A percentile compares a stretch with the other conserved stretches of the same genome.
Conservation (phyloP, 257 asterid genomes). For the Capsicum chinense region DNA sequence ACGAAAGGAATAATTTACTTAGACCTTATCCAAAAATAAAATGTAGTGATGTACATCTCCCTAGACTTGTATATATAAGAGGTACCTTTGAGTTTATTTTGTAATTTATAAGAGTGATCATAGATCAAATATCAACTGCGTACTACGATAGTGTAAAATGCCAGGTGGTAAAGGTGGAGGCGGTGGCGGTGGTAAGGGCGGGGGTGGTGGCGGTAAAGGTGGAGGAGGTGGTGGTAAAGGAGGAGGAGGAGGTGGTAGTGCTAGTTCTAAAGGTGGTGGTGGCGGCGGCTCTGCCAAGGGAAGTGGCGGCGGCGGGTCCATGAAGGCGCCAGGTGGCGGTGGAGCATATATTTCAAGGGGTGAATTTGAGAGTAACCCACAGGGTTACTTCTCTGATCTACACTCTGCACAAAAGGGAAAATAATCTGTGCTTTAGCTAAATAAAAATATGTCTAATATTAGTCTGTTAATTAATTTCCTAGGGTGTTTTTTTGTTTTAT, state of each 20-base stretch:
- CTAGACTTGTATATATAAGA: not conserved
- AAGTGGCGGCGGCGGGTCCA: not conserved
- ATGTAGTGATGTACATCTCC: not conserved
- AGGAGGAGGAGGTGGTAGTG: not conserved
- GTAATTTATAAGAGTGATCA: not conserved
- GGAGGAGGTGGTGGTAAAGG: not conserved
- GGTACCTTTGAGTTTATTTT: not conserved
- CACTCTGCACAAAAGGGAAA: not conserved
- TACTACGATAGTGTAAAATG: not conserved
- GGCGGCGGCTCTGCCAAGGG: not conserved
- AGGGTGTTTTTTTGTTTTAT: no score
- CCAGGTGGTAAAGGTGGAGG: not conserved
- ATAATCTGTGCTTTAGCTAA: not conserved
- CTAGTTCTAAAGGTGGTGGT: not conserved
- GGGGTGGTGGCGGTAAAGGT: not conserved
- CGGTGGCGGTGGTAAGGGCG: not conserved
- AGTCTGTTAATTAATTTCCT: no score
- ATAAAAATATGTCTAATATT: not conserved
- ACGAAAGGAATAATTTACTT: no score
- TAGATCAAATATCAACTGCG: not conserved
- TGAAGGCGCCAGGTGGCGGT: not conserved
- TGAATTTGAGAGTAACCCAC: not conserved
- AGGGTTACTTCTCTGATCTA: not conserved
- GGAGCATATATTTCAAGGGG: not conserved
- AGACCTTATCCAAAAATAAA: not conserved